Evolutionary conservation across 1,139 yeast species (phyloP).

Genomic region (Hansenula sp.): DNA sequence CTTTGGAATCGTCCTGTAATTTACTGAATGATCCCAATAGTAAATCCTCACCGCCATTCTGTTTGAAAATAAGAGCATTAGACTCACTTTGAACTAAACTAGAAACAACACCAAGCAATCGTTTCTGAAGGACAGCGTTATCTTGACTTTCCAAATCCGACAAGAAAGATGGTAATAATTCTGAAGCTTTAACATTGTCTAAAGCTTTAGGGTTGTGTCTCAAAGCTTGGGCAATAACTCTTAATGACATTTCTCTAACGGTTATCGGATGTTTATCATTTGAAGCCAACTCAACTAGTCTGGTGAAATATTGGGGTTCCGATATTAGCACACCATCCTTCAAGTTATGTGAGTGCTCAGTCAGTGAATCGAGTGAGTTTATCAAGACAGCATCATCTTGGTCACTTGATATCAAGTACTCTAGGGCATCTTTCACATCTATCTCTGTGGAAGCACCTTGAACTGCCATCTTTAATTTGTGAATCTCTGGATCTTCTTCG

Average conservation of each 20-base stretch:
- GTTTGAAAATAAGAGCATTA: constrained; percentile 14
- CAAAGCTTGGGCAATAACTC: constrained; percentile 54
- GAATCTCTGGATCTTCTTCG: constrained; percentile 17
- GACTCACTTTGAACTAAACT: constrained; percentile 33
- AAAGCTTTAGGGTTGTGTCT: constrained; percentile 74
- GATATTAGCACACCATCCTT: constrained; percentile 21
- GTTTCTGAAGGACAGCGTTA: constrained; percentile 34
- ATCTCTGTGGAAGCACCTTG: constrained; percentile 11
- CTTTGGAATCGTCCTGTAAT: constrained; percentile 19
- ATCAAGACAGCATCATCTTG: constrained; percentile 3
- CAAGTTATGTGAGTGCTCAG: constrained; percentile 23
- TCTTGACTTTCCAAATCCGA: constrained; percentile 15
- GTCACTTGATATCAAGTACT: constrained; percentile 1
- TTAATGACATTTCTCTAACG: constrained; percentile 41
- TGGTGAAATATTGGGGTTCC: constrained; percentile 8
- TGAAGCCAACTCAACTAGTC: constrained; percentile 9
- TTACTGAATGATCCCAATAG: constrained; percentile 20
- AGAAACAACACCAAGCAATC: constrained; percentile 46
- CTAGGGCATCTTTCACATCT: constrained; percentile 18
- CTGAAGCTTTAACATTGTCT: constrained; percentile 22
- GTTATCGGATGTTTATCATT: constrained; percentile 7
- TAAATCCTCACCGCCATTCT: constrained; percentile 11
- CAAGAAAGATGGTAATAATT: constrained; percentile 20
- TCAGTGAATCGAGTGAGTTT: constrained; percentile 15
- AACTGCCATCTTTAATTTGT: constrained; percentile 16